Base-by-base conservation (phyloP, 164 flowering plant species). In the Macadamia integrifolia region DNA sequence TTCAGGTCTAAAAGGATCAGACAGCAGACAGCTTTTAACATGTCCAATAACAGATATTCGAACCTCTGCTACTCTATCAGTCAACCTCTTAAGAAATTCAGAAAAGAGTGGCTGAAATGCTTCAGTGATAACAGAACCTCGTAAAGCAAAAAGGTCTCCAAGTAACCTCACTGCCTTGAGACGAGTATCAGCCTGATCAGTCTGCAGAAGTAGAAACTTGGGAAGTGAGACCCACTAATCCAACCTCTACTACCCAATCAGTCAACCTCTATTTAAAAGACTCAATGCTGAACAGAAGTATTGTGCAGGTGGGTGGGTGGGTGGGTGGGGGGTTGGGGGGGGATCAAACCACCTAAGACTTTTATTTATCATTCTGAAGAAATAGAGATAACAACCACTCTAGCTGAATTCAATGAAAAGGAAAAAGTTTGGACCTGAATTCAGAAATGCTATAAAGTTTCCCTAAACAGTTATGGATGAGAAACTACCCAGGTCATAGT, bases 41-140 rank as follows among this genome's bases (percentile, higher is more conserved):
- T 83, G 80, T 53, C 85, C 90, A 70, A 92, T 90, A 62, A 87
- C 96, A 70, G 88, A 83, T 87, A 92, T 80, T 23, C 99, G 83
- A 66, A 94, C 90, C 46, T 77, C 89, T 62, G 80, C 90, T 29
- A 75, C 85, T 84, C 90, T 89, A 81, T 94, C 99, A 67, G 98
- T 84, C 81, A 90, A 75, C 76, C 98, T 88, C 80, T 92, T 92
- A 71, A 95, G 67, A 70, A 92, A 92, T 78, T 95, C 99, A 1
- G 78, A 75, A 80, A 92, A 89, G 9, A 95, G 78, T 14, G 97
- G 89, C 76, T 80, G 86, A 77, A 90, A 95, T 57, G 79, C 77
- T 74, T 88, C 93, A 70, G 87, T 65, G 62, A 90, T 83, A 8
- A 74, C 40, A 78, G 77, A 76, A 3, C 78, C 85, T 1, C 90